phyloP scores from a whole-genome alignment of 2,329 filamentous ascomycete species.

The Cordyceps cicadae region DNA sequence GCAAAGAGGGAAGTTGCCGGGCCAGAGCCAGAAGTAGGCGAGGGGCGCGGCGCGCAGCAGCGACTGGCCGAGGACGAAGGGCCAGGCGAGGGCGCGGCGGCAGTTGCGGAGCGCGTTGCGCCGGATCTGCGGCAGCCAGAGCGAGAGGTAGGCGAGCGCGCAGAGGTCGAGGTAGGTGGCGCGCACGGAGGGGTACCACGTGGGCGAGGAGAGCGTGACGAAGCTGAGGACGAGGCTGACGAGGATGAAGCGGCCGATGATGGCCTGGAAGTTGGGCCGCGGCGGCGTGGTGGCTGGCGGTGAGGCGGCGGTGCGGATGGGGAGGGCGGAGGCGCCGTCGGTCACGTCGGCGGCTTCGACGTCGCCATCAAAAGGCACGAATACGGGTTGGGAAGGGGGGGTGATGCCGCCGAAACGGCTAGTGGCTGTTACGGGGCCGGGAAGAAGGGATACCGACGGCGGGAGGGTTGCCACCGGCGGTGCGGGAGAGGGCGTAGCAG shows the following conservation, averaged over 20 bases:
- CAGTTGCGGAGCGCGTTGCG: constrained; percentile 88
- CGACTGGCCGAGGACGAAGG: constrained; percentile 80
- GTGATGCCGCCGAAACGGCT: constrained; percentile 13
- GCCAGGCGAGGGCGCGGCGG: constrained; percentile 82
- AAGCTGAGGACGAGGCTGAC: constrained; percentile 48
- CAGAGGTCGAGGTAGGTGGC: constrained; percentile 54
- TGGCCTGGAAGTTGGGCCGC: constrained; percentile 41
- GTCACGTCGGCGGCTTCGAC: constrained; percentile 53
- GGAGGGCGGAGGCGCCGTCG: constrained; percentile 31
- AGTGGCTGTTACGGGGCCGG: constrained; percentile 32
- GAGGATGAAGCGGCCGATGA: constrained; percentile 51
- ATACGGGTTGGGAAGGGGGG: constrained; percentile 28
- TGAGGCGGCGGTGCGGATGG: constrained; percentile 21
- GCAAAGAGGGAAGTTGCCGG: constrained; percentile 79
- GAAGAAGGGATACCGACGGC: constrained; percentile 25
- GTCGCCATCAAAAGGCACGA: constrained; percentile 57
- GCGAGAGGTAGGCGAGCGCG: constrained; percentile 70
- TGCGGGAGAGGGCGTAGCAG: constrained; percentile 19
- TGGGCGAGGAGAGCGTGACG: constrained; percentile 49
- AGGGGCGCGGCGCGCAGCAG: constrained; percentile 70
- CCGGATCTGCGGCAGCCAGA: constrained; percentile 88
- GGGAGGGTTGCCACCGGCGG: constrained; percentile 17
- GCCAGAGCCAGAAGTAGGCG: constrained; percentile 73
- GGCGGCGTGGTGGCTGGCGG: constrained; percentile 18
- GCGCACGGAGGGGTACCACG: constrained; percentile 50